These are phyloP conservation scores for Eustoma russellianum DNA, from an alignment of 257 asterid species.

Conservation along the genomic window DNA sequence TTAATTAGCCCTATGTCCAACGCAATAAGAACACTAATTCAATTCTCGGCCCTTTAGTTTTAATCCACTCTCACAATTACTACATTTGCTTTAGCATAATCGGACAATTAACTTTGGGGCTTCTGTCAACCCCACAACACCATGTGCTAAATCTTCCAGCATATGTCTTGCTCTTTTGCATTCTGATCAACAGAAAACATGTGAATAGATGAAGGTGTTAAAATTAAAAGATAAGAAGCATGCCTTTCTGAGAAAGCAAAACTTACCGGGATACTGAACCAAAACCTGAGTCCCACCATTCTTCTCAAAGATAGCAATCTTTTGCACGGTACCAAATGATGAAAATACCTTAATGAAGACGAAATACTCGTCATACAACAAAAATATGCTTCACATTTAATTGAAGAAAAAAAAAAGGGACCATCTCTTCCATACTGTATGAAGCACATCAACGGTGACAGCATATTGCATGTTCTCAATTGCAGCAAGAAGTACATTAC, in stretches of 20 bases:
- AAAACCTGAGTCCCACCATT: constrained; percentile 83
- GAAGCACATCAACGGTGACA: constrained; percentile 62
- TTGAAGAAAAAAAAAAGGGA: constrained; percentile 2
- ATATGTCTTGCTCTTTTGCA: neutral
- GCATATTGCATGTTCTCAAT: constrained; percentile 86
- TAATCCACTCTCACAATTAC: neutral
- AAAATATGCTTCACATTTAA: neutral
- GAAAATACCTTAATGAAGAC: constrained; percentile 54
- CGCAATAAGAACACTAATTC: too few relatives aligned
- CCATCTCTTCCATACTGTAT: constrained; percentile 33
- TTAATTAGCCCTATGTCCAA: too few relatives aligned
- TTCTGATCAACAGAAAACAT: too few relatives aligned
- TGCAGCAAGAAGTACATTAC: constrained; percentile 76
- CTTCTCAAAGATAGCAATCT: constrained; percentile 87
- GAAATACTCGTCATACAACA: neutral
- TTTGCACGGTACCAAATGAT: constrained; percentile 66
- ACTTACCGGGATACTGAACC: constrained; percentile 69
- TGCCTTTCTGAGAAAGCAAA: neutral
- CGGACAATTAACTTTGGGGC: neutral
- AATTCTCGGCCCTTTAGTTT: too few relatives aligned
- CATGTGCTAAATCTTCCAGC: too few relatives aligned
- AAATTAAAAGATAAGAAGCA: neutral
- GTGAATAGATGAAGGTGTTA: neutral
- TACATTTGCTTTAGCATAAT: neutral
- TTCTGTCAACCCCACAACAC: neutral